phyloP scores from a whole-genome alignment of 1,284 basidiomycete species.

The Sporisorium sorghi region DNA sequence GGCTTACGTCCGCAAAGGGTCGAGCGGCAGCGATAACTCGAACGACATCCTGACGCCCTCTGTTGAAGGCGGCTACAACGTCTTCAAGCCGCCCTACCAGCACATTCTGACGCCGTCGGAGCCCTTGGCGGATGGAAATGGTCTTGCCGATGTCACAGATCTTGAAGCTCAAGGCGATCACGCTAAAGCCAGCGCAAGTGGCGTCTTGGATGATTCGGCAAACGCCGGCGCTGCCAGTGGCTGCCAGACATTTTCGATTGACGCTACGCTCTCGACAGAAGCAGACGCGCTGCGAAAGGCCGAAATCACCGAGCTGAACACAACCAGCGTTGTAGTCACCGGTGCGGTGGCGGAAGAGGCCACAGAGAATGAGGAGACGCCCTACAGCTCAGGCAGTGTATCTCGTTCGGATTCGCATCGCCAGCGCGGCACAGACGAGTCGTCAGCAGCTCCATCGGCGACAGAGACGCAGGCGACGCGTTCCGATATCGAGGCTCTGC shows the following conservation, averaged over 20 bases:
- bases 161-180: background rate
- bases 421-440: conserved; percentile 29
- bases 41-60: conserved; percentile 58
- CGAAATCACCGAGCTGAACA: conserved; percentile 21
- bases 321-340: background rate
- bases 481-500: conserved; percentile 10
- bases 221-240: background rate
- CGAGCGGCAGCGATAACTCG: conserved; percentile 35
- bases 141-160: background rate
- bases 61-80: conserved; percentile 63
- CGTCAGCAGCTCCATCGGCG: conserved; percentile 25
- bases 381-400: conserved; percentile 26
- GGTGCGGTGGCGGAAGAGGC: background rate
- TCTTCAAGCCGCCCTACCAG: conserved; percentile 61
- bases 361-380: conserved; percentile 8
- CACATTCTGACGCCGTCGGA: conserved; percentile 36
- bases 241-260: conserved; percentile 41
- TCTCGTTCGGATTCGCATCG: conserved; percentile 38
- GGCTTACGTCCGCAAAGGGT: conserved; percentile 31
- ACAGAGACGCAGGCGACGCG: conserved; percentile 24
- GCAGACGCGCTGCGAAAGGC: conserved; percentile 45
- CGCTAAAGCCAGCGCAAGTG: background rate
- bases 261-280: conserved; percentile 30
- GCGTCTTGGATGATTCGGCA: background rate
- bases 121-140: conserved; percentile 7